phyloP scores from a whole-genome alignment of 345 rosid genomes.

The Eucalyptus erythrocorys region DNA sequence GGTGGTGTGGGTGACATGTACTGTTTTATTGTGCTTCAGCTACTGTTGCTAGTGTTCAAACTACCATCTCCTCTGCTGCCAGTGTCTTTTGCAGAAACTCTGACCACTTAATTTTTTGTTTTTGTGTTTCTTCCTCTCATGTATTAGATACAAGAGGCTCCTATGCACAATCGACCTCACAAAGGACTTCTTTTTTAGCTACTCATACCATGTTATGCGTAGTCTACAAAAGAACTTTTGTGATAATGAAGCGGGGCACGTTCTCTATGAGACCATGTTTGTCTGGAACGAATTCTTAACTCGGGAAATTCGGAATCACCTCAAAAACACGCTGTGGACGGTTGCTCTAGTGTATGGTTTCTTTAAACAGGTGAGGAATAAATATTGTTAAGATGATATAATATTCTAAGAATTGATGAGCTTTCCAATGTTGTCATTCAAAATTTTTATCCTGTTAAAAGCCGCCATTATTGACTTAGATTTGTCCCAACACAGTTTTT shows the following conservation, averaged over 20 bases:
- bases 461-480: not conserved
- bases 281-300: conserved; percentile 99
- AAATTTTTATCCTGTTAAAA: not conserved
- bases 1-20: not conserved
- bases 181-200: conserved; percentile 98
- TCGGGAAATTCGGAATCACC: conserved; percentile 78
- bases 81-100: not conserved
- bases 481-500: not conserved
- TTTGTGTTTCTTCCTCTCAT: conserved; percentile 7
- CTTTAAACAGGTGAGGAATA: conserved; percentile 76
- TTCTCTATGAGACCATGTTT: conserved; percentile 86
- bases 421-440: not conserved
- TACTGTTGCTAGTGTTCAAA: not conserved
- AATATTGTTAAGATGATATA: not conserved
- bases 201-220: conserved; percentile 89
- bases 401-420: not conserved
- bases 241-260: conserved; percentile 49
- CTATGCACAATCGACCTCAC: conserved; percentile 85
- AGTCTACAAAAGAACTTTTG: conserved; percentile 86
- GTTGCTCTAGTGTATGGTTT: conserved; percentile 95
- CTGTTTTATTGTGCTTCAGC: not conserved
- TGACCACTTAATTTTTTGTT: not conserved
- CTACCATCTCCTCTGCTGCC: not conserved
- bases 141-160: conserved; percentile 92
- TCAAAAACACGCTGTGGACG: conserved; percentile 88